Conservation (phyloP, 805 yeast genomes). For the Saccharomyces eubayanus region DNA sequence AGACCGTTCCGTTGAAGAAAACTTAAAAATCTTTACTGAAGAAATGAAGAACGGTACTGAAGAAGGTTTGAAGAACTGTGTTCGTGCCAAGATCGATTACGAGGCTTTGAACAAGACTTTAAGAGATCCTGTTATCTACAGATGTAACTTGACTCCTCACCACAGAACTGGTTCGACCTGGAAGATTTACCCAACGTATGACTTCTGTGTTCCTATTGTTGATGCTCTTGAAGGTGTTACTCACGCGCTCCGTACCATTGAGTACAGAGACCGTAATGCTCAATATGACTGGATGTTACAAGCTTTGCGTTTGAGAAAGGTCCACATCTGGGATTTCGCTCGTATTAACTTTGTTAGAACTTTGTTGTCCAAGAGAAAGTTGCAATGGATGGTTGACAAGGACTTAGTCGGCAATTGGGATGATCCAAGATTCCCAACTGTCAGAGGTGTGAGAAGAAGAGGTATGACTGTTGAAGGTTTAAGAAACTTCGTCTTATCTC, state of each 20-base stretch:
- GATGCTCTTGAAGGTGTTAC: conserved; percentile 96
- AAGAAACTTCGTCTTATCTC: conserved; percentile 84
- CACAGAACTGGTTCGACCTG: conserved; percentile 89
- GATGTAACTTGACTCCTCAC: conserved; percentile 95
- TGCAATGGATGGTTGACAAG: conserved; percentile 98
- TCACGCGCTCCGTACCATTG: conserved; percentile 95
- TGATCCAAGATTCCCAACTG: conserved; percentile 99
- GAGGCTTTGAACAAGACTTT: conserved; percentile 86
- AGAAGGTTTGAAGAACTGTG: conserved; percentile 82
- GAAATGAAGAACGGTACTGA: conserved; percentile 94
- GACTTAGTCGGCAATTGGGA: conserved; percentile 88
- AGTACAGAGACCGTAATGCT: conserved; percentile 96
- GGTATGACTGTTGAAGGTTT: conserved; percentile 99
- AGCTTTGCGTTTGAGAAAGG: conserved; percentile 76
- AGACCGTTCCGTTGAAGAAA: conserved; percentile 89
- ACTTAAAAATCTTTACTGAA: conserved; percentile 71
- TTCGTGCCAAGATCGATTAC: conserved; percentile 94
- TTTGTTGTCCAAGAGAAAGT: conserved; percentile 88
- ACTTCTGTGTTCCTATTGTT: conserved; percentile 96
- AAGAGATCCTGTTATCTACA: conserved; percentile 96
- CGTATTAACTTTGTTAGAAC: conserved; percentile 96
- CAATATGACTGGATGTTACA: conserved; percentile 95
- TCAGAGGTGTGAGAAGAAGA: conserved; percentile 97
- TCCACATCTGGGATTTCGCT: conserved; percentile 96
- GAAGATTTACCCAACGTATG: conserved; percentile 98